Evolutionary conservation across 2,329 filamentous ascomycete species (phyloP).

Genomic region (Pseudogymnoascus sp.): DNA sequence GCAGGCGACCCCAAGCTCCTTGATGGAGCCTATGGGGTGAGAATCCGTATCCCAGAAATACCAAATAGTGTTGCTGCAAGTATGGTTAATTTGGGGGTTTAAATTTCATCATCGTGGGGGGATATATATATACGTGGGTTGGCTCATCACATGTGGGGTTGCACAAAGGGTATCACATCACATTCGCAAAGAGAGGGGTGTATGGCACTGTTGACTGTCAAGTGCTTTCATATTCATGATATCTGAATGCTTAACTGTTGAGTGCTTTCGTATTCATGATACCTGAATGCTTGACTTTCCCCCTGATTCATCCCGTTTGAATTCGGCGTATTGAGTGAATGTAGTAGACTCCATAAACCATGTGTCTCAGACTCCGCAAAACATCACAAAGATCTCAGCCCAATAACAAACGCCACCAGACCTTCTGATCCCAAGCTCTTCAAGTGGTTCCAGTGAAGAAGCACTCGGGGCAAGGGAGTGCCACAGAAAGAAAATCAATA

Average conservation of each 20-base stretch:
- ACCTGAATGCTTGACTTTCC: neutral
- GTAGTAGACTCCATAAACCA: neutral
- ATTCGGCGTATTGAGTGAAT: neutral
- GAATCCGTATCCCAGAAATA: neutral
- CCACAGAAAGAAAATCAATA: neutral
- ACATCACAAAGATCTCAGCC: neutral
- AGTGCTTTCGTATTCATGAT: neutral
- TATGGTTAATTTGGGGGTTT: neutral
- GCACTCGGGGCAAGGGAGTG: neutral
- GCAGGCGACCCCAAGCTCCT: neutral
- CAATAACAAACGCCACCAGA: neutral
- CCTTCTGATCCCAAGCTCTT: neutral
- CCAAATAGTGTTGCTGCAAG: neutral
- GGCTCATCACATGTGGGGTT: neutral
- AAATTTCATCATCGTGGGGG: conserved; percentile 5
- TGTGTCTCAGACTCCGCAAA: neutral
- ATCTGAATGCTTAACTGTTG: neutral
- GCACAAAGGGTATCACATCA: conserved; percentile 5
- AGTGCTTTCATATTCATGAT: neutral
- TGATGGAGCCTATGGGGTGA: neutral
- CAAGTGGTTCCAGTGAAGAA: neutral
- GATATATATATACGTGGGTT: conserved; percentile 4
- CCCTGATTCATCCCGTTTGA: neutral
- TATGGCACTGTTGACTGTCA: neutral
- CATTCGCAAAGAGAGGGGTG: neutral